Base-by-base conservation (phyloP, 2,329 filamentous ascomycete species). In the Colletotrichum tamarilloi region DNA sequence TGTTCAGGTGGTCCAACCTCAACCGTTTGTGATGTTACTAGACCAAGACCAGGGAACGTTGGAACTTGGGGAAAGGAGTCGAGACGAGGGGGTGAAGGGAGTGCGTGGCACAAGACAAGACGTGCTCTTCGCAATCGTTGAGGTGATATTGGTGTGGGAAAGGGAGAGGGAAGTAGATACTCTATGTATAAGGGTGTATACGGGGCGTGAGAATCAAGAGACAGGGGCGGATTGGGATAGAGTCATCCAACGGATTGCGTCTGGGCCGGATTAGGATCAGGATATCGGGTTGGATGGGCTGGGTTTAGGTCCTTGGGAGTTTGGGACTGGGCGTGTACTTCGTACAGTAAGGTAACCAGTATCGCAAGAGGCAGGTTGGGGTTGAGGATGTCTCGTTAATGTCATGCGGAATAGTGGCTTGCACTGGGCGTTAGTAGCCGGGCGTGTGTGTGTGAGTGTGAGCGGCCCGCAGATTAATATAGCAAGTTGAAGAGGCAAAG, bases 41-140 rank as follows among this genome's bases (percentile, higher is more conserved):
- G 75, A 74, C 75, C 74, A 73, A 74, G 75, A 75, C 74, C 57
- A 68, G 49, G 63, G 57, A 58, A 26, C 62, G 22, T 22, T 62
- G 28, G n/a, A 62, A 30, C 58, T 67, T 60, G 52, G 62, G 63
- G 56, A 62, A 46, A 46, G 46, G 22, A 56, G 46, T 19, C 28
- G 55, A 14, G 38, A 68, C 28, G 57, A 62, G 60, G 60, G 68
- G 65, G 72, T 69, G 78, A 78, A 73, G 72, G 79, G 80, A 77
- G 76, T 60, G 67, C 69, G 73, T 74, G 70, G 32, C 73, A 68
- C 69, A 55, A 69, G 59, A 11, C 58, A 67, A 75, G 66, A 75
- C 72, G 74, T 75, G 68, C 65, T 75, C 56, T 68, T 68, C 72
- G 74, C 68, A 75, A 75, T 68, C 24, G 65, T 53, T 75, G 72